These are phyloP conservation scores for Tagetes patula DNA, from an alignment of 129 eudicot genomes.

Conservation along the genomic window DNA sequence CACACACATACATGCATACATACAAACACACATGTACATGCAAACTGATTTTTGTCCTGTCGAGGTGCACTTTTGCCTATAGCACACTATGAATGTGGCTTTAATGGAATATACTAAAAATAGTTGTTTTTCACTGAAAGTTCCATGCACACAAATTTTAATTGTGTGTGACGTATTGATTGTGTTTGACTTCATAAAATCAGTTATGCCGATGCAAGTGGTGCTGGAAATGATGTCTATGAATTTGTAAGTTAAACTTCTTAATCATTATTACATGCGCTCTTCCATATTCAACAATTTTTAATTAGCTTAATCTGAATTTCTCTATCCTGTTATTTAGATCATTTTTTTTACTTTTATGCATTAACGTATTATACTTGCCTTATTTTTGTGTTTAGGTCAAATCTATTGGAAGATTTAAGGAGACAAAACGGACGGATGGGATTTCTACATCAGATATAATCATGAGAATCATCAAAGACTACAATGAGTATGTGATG, in stretches of 20 bases:
- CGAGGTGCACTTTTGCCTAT: background rate
- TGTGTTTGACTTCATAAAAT: slow-evolving; percentile 22
- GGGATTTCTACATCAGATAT: slow-evolving; percentile 95
- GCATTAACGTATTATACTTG: background rate
- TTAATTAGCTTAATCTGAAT: background rate
- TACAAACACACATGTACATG: background rate
- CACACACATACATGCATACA: background rate
- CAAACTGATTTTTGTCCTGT: background rate
- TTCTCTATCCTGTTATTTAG: background rate
- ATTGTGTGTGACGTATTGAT: slow-evolving; percentile 18
- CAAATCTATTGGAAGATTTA: slow-evolving; percentile 74
- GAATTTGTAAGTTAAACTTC: slow-evolving; percentile 74
- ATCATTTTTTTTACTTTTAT: background rate
- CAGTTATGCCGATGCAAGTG: slow-evolving; percentile 97
- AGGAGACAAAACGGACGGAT: slow-evolving; percentile 91
- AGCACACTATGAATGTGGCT: background rate
- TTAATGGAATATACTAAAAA: background rate
- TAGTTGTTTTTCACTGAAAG: background rate
- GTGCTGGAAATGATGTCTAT: slow-evolving; percentile 93
- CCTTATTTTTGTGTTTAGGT: slow-evolving; percentile 47
- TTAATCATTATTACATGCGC: slow-evolving; percentile 5
- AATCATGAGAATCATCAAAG: slow-evolving; percentile 94
- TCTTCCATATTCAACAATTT: background rate
- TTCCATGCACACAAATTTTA: slow-evolving; percentile 8
- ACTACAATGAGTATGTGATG: slow-evolving; percentile 91